Conservation (phyloP, 1,284 basidiomycete genomes). For the Moesziomyces parantarcticus region DNA sequence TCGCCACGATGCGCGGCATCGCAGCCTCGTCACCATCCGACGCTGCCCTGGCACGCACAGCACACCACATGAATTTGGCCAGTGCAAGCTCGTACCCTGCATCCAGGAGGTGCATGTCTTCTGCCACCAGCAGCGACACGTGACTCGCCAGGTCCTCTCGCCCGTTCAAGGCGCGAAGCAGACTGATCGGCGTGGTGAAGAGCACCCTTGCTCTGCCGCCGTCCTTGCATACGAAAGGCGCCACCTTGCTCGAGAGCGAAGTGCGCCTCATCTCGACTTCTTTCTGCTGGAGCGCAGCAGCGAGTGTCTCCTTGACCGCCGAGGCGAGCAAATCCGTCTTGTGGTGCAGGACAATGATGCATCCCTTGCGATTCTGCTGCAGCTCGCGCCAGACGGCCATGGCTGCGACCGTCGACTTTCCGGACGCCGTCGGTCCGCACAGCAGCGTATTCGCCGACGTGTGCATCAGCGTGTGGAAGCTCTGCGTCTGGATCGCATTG, state of each 20-base stretch:
- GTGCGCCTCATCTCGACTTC: slow-evolving; percentile 29
- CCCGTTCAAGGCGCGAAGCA: slow-evolving; percentile 61
- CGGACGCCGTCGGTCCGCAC: slow-evolving; percentile 82
- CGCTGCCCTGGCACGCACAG: neutral
- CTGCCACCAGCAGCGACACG: slow-evolving; percentile 76
- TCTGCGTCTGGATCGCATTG: slow-evolving; percentile 90
- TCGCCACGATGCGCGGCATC: slow-evolving; percentile 77
- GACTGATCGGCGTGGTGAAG: slow-evolving; percentile 67
- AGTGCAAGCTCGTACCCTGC: slow-evolving; percentile 84
- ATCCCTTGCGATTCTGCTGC: slow-evolving; percentile 11
- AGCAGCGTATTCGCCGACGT: slow-evolving; percentile 80
- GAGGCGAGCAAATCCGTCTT: slow-evolving; percentile 24
- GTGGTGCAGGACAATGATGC: slow-evolving; percentile 21
- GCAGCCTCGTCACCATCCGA: neutral
- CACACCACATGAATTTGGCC: slow-evolving; percentile 69
- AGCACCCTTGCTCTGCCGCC: slow-evolving; percentile 50
- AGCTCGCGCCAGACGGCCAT: slow-evolving; percentile 38
- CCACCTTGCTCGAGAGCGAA: slow-evolving; percentile 22
- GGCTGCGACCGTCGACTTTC: slow-evolving; percentile 78
- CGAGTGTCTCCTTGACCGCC: slow-evolving; percentile 14
- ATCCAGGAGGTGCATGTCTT: slow-evolving; percentile 87
- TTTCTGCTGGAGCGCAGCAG: slow-evolving; percentile 27
- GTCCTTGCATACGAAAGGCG: slow-evolving; percentile 17
- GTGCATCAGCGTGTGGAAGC: slow-evolving; percentile 83
- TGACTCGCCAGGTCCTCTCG: slow-evolving; percentile 14